Percentiles rank a stretch among this genome's conserved stretches.
phyloP scores from a whole-genome alignment of 495 filamentous ascomycete species.

The Penicillium paxilli region DNA sequence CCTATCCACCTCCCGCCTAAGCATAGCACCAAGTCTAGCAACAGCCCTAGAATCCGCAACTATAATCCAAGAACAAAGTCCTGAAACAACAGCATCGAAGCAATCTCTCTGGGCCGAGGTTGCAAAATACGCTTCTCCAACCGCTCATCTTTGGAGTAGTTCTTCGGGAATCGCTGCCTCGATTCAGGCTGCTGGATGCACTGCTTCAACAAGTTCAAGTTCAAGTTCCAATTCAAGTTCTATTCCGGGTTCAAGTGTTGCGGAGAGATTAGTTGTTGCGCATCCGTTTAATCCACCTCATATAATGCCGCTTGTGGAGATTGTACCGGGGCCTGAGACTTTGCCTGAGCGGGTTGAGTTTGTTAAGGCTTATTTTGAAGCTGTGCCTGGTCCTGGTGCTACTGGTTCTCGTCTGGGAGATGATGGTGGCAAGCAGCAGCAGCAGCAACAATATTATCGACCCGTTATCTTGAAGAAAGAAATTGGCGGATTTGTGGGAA shows the following conservation, averaged over 20 bases:
- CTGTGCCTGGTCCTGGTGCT: conserved; percentile 45
- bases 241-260: too few relatives aligned
- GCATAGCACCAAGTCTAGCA: conserved; percentile 34
- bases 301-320: conserved; percentile 62
- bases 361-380: conserved; percentile 49
- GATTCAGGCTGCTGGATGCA: conserved; percentile 30
- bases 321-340: conserved; percentile 52
- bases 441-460: conserved; percentile 26
- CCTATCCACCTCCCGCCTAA: conserved; percentile 30
- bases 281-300: conserved; percentile 67
- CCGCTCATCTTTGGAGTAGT: conserved; percentile 55
- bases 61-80: conserved; percentile 60
- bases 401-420: too few relatives aligned
- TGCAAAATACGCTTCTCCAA: conserved; percentile 30
- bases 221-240: too few relatives aligned
- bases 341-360: conserved; percentile 34
- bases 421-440: too few relatives aligned
- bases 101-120: conserved; percentile 51
- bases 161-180: conserved; percentile 59
- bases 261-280: conserved; percentile 50
- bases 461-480: conserved; percentile 57
- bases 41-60: conserved; percentile 44
- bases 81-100: conserved; percentile 53
- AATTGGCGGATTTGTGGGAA: conserved; percentile 52
- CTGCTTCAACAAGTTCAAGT: too few relatives aligned